Base-by-base conservation (phyloP, 1,139 yeast species). In the Hyphopichia pseudoburtonii region DNA sequence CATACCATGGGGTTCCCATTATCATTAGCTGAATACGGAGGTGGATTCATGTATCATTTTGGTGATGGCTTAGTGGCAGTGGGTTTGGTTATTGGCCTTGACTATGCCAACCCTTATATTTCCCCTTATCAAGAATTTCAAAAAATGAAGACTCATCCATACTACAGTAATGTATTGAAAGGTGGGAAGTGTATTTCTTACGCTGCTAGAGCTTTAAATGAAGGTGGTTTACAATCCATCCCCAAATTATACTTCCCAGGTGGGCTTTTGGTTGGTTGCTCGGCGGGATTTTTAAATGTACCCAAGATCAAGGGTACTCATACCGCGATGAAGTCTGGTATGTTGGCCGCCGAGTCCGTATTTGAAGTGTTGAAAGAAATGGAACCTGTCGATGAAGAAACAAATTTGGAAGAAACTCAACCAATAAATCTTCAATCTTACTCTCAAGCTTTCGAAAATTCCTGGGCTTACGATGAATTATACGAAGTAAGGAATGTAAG, bases 241-340 rank as follows among this genome's bases (percentile, higher is more conserved):
- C 98, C 98, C 11, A 78, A 83, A 56, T 73, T 92, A 43, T 70
- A 82, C 45, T 92, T 92, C 76, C 97, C 97, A 5, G 98, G 98
- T 38, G 98, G 98, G 38, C 82, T 89, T 5, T 67, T 92, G 19
- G 92, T 92, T 29, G 98, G 98, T 23, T 94, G 96, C 44, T 70
- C 94, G 37, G 98, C 98, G 7, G 98, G 98, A 1, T 90, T 92
- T 60, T 78, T 92, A 75, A 92, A 92, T 58, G 97, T 92, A 32
- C 97, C 98, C 32, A 92, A 92, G 60, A 86, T 92, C 54, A 92
- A 92, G 65, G 98, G 98, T n/a, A 84, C 97, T 0, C 98, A 92
- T 58, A 90, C 97, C 1, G 97, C 98, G 3, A 86, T 92, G 78
- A 92, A 90, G 60, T 76, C 94, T 9, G 98, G 97, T 26, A 83